A percentile compares a stretch with the other conserved stretches of the same genome.
Evolutionary conservation across 2,329 filamentous ascomycete genomes (phyloP).

Genomic region (Talaromyces verruculosus): DNA sequence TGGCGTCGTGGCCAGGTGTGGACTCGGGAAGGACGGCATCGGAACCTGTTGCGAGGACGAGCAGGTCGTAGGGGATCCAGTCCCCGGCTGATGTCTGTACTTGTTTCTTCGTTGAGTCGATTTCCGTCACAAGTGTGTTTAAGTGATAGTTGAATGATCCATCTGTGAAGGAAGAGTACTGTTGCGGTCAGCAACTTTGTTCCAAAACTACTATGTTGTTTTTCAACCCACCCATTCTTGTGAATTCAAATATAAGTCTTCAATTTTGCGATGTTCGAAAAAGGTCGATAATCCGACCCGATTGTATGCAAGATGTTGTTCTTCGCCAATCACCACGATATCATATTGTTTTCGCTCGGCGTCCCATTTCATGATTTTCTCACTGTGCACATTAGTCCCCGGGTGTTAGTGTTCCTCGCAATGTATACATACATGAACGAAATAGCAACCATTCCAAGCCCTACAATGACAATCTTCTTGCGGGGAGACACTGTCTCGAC

Average conservation of each 20-base stretch:
- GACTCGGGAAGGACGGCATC: constrained; percentile 72
- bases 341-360: constrained; percentile 72
- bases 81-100: constrained; percentile 71
- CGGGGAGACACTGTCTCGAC: constrained; percentile 22
- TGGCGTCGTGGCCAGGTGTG: constrained; percentile 75
- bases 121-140: constrained; percentile 70
- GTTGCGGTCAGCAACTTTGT: constrained; percentile 17
- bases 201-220: not conserved
- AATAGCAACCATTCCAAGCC: constrained; percentile 88
- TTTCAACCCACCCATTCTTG: constrained; percentile 66
- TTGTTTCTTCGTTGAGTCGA: constrained; percentile 63
- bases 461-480: constrained; percentile 74
- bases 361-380: constrained; percentile 86
- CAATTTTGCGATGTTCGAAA: constrained; percentile 80
- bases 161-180: constrained; percentile 68
- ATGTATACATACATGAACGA: constrained; percentile 71
- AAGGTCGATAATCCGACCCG: constrained; percentile 85
- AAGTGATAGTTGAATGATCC: constrained; percentile 72
- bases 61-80: constrained; percentile 71
- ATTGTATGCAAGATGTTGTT: constrained; percentile 85
- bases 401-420: not conserved
- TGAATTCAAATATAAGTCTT: constrained; percentile 85
- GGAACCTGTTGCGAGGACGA: constrained; percentile 83
- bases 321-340: constrained; percentile 82
- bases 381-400: constrained; percentile 52